Evolutionary conservation across 345 rosid species (phyloP).

Genomic region (Linum lewisii): DNA sequence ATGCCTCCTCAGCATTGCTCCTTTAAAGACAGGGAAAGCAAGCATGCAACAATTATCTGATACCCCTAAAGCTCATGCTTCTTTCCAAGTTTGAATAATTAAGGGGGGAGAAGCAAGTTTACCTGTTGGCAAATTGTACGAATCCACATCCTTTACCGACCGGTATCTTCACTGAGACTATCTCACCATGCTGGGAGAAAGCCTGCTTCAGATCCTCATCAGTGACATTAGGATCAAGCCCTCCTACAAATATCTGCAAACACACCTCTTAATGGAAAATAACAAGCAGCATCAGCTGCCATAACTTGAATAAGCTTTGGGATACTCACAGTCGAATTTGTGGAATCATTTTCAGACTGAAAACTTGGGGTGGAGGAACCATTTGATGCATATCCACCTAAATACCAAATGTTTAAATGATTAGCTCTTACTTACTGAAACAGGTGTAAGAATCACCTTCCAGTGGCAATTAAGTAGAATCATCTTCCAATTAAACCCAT

Average conservation of each 20-base stretch:
- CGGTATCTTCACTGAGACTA: constrained; percentile 86
- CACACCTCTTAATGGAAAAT: neutral
- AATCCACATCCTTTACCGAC: constrained; percentile 89
- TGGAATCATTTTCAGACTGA: constrained; percentile 61
- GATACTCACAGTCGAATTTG: constrained; percentile 73
- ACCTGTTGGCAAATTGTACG: constrained; percentile 88
- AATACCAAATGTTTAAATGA: neutral
- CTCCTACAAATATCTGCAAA: constrained; percentile 90
- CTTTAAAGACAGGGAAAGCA: constrained; percentile 25
- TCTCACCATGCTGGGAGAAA: constrained; percentile 75
- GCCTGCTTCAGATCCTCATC: constrained; percentile 84
- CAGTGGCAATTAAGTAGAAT: too few relatives aligned
- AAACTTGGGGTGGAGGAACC: constrained; percentile 41
- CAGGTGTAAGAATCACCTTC: too few relatives aligned
- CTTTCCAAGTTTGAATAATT: neutral
- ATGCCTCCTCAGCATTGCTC: constrained; percentile 80
- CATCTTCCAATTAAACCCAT: too few relatives aligned
- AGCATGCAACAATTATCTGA: neutral
- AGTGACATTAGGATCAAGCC: constrained; percentile 77
- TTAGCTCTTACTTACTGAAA: too few relatives aligned
- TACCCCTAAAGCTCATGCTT: neutral
- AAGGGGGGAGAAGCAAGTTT: neutral
- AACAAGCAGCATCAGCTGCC: neutral
- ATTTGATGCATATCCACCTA: constrained; percentile 65
- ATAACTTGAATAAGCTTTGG: constrained; percentile 8